A percentile compares a stretch with the other conserved stretches of the same genome.
Conservation (phyloP, 1,284 basidiomycete genomes). For the Stygiomarasmius scandens region DNA sequence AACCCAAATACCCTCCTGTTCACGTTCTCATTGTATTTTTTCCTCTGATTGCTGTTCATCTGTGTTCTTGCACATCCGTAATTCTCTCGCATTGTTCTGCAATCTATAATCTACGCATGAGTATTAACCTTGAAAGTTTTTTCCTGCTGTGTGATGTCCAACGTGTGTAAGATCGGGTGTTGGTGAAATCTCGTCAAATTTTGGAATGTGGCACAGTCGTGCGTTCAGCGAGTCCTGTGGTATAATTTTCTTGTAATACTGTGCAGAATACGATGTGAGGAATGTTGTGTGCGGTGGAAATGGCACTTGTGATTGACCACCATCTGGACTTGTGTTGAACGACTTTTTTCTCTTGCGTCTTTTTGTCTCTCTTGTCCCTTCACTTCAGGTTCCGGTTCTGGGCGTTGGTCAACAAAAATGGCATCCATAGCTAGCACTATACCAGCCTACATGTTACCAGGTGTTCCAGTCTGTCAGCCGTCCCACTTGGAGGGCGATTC, state of each 20-base stretch:
- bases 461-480: conserved; percentile 70
- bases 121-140: not conserved
- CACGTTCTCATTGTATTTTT: conserved; percentile 38
- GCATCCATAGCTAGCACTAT: conserved; percentile 63
- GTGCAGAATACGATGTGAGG: not conserved
- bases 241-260: not conserved
- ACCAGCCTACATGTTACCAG: conserved; percentile 67
- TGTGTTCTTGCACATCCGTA: conserved; percentile 33
- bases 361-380: conserved; percentile 1
- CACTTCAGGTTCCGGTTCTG: conserved; percentile 1
- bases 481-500: conserved; percentile 78
- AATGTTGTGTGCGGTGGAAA: conserved; percentile 1
- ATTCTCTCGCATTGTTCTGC: conserved; percentile 43
- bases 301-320: conserved; percentile 13
- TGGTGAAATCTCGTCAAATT: not conserved
- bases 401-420: conserved; percentile 36
- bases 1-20: conserved; percentile 23
- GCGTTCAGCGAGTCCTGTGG: not conserved
- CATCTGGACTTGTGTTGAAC: conserved; percentile 5
- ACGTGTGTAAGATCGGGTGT: too few relatives aligned
- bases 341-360: not conserved
- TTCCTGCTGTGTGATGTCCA: not conserved
- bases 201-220: not conserved
- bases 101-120: conserved; percentile 24
- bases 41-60: conserved; percentile 11